Base-by-base conservation (phyloP, 2,329 filamentous ascomycete species). In the Colletotrichum spaethianum region DNA sequence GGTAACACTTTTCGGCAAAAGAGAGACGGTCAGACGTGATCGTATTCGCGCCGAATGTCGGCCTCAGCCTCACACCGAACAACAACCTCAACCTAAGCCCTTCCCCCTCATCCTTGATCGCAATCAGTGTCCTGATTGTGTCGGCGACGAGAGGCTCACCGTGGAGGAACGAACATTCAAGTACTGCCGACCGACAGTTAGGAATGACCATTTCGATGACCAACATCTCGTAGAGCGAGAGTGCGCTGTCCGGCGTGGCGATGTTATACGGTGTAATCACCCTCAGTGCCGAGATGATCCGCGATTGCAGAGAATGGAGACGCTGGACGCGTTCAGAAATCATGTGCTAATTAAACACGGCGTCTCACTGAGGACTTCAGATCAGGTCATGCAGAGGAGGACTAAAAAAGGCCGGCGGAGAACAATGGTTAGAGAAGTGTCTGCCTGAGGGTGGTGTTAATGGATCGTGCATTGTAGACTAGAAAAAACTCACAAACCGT, bases 151-250 rank as follows among this genome's bases (percentile, higher is more conserved):
- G 31, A 55, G 61, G 14, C 66, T 75, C n/a, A 64, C 70, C 14
- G 36, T 67, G 38, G 36, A 74, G 64, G n/a, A n/a, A n/a, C n/a
- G n/a, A n/a, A n/a, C n/a, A n/a, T n/a, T n/a, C n/a, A n/a, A n/a
- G n/a, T n/a, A 70, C 26, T 67, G 61, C 52, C 59, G 71, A 26
- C 67, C 63, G 20, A 64, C 71, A 46, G 55, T 72, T 50, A 70
- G 71, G 48, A 77, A 77, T 62, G 65, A 76, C 64, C 69, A 77
- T 67, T 77, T 77, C 53, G 74, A 76, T 53, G 50, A 73, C 57
- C 52, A 72, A n/a, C 66, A 76, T 61, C 53, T 77, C 11, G 62
- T 69, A 61, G 48, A 67, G 57, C 60, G 70, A 50, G 61, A 75
- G 65, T 65, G 20, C 44, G 68, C 73, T 60, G 46, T 71, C 68